Evolutionary conservation across 2,329 filamentous ascomycete genomes (phyloP).

Genomic region (Aspergillus brunneoviolaceus): DNA sequence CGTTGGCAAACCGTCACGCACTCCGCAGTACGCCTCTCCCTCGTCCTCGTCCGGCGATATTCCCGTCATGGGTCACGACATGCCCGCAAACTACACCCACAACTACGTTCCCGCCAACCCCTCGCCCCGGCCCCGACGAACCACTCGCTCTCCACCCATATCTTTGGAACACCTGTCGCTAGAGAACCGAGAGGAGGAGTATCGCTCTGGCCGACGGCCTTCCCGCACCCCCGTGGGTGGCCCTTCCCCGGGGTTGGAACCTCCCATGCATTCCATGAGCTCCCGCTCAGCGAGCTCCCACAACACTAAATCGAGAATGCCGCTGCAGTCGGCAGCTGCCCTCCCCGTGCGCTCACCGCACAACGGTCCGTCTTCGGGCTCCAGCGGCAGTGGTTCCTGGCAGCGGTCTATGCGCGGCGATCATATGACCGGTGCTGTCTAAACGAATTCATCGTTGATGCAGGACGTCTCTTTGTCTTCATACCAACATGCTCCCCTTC

Average conservation of each 20-base stretch:
- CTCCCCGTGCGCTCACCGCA: conserved; percentile 63
- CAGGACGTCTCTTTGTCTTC: neutral
- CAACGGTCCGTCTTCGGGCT: conserved; percentile 60
- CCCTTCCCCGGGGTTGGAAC: conserved; percentile 40
- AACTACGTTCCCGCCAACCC: conserved; percentile 24
- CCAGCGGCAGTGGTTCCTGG: conserved; percentile 34
- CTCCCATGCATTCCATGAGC: conserved; percentile 38
- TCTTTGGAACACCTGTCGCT: conserved; percentile 48
- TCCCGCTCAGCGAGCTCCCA: conserved; percentile 43
- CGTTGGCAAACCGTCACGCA: conserved; percentile 23
- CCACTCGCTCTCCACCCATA: conserved; percentile 35
- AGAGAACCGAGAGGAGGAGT: conserved; percentile 38
- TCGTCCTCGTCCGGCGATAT: conserved; percentile 73
- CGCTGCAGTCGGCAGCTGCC: conserved; percentile 52
- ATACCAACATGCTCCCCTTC: neutral
- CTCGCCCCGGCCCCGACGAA: conserved; percentile 22
- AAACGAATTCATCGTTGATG: neutral
- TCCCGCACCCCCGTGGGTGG: conserved; percentile 33
- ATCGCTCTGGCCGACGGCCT: conserved; percentile 28
- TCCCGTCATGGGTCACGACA: conserved; percentile 53
- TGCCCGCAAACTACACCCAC: conserved; percentile 24
- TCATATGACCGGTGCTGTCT: conserved; percentile 17
- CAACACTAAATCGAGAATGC: conserved; percentile 35
- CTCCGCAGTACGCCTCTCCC: conserved; percentile 56
- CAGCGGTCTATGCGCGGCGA: conserved; percentile 24